phyloP scores from a whole-genome alignment of 2,329 filamentous ascomycete species.

The Penicillium hesseltinei region DNA sequence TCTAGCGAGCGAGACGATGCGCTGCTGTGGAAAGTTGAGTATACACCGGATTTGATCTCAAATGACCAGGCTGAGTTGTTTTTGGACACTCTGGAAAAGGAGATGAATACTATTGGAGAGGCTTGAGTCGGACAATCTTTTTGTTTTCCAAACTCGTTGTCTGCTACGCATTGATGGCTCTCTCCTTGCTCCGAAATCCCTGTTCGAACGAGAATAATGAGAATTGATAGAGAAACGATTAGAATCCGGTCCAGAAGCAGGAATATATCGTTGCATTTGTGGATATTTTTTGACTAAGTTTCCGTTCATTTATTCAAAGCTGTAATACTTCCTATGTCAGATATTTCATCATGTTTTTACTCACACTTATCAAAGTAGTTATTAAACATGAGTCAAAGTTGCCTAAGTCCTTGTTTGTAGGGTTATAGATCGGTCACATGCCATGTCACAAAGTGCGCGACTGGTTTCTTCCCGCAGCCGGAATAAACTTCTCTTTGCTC shows the following conservation, averaged over 20 bases:
- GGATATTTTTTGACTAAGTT: too few species aligned
- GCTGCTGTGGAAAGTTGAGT: constrained; percentile 1
- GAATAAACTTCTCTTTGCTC: constrained; percentile 30
- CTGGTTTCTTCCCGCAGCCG: constrained; percentile 24
- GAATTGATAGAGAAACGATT: neutral
- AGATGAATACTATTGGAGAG: neutral
- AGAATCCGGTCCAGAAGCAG: too few species aligned
- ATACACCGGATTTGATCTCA: neutral
- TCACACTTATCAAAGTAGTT: neutral
- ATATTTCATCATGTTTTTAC: neutral
- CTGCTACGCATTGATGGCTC: neutral
- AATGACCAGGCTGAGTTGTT: neutral
- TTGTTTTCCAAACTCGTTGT: neutral
- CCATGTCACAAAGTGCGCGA: constrained; percentile 12
- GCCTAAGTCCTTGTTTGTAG: neutral
- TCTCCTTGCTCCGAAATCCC: neutral
- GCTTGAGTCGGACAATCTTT: neutral
- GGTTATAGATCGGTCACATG: neutral
- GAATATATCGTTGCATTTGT: too few species aligned
- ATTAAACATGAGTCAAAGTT: neutral
- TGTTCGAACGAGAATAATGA: neutral
- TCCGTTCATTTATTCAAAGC: neutral
- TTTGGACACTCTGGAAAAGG: neutral
- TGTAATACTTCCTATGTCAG: neutral
- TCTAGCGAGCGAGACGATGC: neutral